These are phyloP conservation scores for Botrytis elliptica DNA, from an alignment of 2,329 filamentous ascomycete species.

Conservation along the genomic window DNA sequence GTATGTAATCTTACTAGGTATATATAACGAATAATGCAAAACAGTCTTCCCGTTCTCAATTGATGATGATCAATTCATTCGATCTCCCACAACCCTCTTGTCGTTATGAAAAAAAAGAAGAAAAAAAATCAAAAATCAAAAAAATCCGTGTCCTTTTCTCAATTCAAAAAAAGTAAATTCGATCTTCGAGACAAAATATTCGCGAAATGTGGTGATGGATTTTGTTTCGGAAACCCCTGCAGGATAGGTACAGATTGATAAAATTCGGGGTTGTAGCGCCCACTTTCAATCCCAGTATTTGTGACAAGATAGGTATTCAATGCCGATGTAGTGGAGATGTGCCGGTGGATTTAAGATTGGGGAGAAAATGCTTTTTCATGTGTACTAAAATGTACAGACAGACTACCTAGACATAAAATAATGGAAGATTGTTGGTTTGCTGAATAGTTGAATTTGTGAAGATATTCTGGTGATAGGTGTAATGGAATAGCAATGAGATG, in stretches of 20 bases:
- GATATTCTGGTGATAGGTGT: neutral
- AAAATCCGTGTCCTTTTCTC: neutral
- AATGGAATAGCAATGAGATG: neutral
- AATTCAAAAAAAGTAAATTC: neutral
- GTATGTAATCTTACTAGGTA: neutral
- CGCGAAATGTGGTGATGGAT: neutral
- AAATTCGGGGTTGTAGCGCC: neutral
- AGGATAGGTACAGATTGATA: neutral
- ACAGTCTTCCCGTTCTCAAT: neutral
- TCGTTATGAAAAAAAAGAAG: neutral
- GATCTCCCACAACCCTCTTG: neutral
- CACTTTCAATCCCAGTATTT: neutral
- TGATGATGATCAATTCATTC: neutral
- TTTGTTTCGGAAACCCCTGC: conserved; percentile 1
- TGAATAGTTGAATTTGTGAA: neutral
- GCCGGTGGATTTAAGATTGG: neutral
- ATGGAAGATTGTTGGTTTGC: neutral
- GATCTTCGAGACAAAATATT: neutral
- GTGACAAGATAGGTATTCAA: conserved; percentile 16
- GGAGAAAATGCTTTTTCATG: neutral
- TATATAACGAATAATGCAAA: neutral
- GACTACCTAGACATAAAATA: neutral
- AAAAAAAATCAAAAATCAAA: neutral
- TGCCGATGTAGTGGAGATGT: conserved; percentile 13
- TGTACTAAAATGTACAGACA: neutral